phyloP scores from a whole-genome alignment of 345 rosid species.

The Eucalyptus marginata region DNA sequence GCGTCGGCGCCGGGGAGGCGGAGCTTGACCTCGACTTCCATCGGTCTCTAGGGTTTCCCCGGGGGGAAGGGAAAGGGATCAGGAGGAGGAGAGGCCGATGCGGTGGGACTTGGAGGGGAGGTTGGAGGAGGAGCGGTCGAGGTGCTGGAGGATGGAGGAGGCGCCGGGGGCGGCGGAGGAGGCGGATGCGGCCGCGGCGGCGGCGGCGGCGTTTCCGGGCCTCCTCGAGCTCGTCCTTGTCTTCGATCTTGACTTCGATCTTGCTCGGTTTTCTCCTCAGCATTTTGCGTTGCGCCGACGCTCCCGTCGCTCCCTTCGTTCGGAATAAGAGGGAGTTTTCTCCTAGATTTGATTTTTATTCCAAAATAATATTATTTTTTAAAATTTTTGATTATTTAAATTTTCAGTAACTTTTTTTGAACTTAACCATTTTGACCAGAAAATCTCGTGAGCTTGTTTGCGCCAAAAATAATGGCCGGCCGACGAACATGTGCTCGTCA shows the following conservation, averaged over 20 bases:
- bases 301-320: neutral
- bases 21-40: constrained; percentile 87
- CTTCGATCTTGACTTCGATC: constrained; percentile 60
- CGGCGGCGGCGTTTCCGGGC: constrained; percentile 36
- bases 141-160: constrained; percentile 39
- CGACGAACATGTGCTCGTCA: neutral
- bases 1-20: constrained; percentile 36
- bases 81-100: constrained; percentile 39
- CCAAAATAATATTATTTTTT: neutral
- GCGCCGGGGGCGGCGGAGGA: neutral
- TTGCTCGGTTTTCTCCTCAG: constrained; percentile 78
- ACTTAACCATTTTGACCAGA: neutral
- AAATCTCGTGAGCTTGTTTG: no score
- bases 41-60: neutral
- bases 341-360: neutral
- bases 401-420: neutral
- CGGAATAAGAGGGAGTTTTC: neutral
- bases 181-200: constrained; percentile 10
- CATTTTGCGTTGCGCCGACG: constrained; percentile 17
- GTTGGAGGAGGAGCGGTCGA: constrained; percentile 38
- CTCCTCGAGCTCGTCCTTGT: constrained; percentile 79
- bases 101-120: constrained; percentile 50
- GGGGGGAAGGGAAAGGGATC: neutral
- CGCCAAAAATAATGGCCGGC: neutral
- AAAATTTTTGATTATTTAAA: neutral